These are phyloP conservation scores for Corynascus novoguineensis DNA, from an alignment of 495 filamentous ascomycete genomes.

Conservation along the genomic window DNA sequence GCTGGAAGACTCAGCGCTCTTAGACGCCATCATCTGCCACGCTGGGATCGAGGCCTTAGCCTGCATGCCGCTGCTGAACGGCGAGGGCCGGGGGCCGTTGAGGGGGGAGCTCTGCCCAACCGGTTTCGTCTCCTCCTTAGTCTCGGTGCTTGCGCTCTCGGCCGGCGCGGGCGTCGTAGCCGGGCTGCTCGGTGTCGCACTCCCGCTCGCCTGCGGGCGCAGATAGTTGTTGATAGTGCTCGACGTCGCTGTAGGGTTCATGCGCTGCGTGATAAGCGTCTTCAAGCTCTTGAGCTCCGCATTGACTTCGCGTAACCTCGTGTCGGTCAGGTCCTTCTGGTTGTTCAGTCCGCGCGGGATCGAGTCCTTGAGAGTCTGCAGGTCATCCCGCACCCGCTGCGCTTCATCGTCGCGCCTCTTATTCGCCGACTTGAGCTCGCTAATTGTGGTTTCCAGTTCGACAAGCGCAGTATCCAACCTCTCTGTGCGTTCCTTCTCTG, in stretches of 20 bases:
- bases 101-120: conserved; percentile 33
- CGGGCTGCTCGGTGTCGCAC: conserved; percentile 22
- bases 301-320: conserved; percentile 74
- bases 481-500: conserved; percentile 78
- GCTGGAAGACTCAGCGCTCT: conserved; percentile 35
- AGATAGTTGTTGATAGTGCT: conserved; percentile 33
- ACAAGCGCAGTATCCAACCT: conserved; percentile 74
- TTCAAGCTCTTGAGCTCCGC: conserved; percentile 90
- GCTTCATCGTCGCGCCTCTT: conserved; percentile 78
- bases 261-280: conserved; percentile 73
- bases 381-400: conserved; percentile 77
- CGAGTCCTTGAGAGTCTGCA: conserved; percentile 70
- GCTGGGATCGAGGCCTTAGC: conserved; percentile 72
- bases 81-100: conserved; percentile 28
- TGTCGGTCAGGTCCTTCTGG: conserved; percentile 79
- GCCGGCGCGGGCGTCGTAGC: conserved; percentile 29
- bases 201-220: conserved; percentile 33
- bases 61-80: conserved; percentile 38
- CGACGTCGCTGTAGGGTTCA: conserved; percentile 49
- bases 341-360: conserved; percentile 84
- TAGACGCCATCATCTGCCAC: conserved; percentile 79
- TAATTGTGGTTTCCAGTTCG: conserved; percentile 78
- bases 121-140: conserved; percentile 35
- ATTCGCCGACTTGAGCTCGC: conserved; percentile 71
- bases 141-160: conserved; percentile 17